A percentile compares a stretch with the other conserved stretches of the same genome.
Evolutionary conservation across 1,284 basidiomycete genomes (phyloP).

Genomic region (Mycosarcoma mackinlayi): DNA sequence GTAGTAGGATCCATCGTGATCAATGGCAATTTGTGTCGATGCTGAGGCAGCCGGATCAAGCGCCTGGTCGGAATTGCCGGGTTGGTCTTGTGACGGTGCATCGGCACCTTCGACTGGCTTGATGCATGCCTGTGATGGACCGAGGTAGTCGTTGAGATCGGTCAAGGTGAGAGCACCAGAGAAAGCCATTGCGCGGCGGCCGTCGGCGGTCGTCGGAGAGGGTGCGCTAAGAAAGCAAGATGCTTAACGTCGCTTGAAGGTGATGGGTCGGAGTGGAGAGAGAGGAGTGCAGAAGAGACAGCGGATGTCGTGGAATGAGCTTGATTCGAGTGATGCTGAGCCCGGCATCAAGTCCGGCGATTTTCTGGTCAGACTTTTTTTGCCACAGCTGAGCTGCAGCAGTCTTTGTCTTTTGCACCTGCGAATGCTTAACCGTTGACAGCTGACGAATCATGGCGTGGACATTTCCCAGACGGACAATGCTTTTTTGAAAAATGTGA

Average conservation of each 20-base stretch:
- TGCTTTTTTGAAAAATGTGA: not conserved
- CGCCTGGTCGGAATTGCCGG: slow-evolving; percentile 53
- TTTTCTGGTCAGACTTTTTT: not conserved
- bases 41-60: slow-evolving; percentile 42
- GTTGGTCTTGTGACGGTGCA: slow-evolving; percentile 34
- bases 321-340: slow-evolving; percentile 1
- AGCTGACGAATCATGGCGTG: slow-evolving; percentile 1
- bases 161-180: slow-evolving; percentile 84
- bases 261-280: not conserved
- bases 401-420: not conserved
- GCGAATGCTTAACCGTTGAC: too few species aligned
- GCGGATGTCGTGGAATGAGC: not conserved
- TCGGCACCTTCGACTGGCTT: slow-evolving; percentile 78
- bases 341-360: slow-evolving; percentile 6
- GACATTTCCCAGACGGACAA: not conserved
- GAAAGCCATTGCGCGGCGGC: too few species aligned
- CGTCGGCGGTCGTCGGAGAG: slow-evolving; percentile 1
- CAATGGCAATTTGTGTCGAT: slow-evolving; percentile 89
- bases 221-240: too few species aligned
- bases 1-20: slow-evolving; percentile 81
- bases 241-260: too few species aligned
- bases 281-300: slow-evolving; percentile 1
- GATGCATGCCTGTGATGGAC: slow-evolving; percentile 96
- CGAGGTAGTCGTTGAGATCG: slow-evolving; percentile 97
- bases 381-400: not conserved